phyloP scores from a whole-genome alignment of 2,329 filamentous ascomycete genomes.

The Clarireedia hainanense region DNA sequence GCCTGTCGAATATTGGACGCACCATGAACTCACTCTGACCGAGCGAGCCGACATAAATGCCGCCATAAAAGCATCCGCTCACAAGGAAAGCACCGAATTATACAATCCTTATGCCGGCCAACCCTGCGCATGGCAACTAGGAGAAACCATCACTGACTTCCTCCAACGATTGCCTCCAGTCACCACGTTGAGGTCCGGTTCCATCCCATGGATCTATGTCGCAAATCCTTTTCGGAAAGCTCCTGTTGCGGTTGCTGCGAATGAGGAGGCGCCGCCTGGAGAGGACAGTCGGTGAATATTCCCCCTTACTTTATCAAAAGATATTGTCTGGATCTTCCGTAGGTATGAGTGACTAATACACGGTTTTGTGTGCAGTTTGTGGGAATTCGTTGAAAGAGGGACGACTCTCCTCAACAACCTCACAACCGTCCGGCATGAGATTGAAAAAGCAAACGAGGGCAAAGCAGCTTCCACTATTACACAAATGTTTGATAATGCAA shows the following conservation, averaged over 20 bases:
- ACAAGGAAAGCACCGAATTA: conserved; percentile 20
- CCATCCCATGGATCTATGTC: conserved; percentile 64
- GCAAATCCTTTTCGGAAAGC: conserved; percentile 48
- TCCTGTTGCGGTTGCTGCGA: conserved; percentile 18
- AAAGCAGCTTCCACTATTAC: conserved; percentile 15
- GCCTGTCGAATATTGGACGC: conserved; percentile 40
- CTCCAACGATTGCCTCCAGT: conserved; percentile 60
- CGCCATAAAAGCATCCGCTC: conserved; percentile 10
- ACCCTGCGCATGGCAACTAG: conserved; percentile 49
- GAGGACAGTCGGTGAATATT: conserved; percentile 15
- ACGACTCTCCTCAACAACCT: conserved; percentile 28
- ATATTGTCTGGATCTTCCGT: not conserved
- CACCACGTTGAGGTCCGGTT: conserved; percentile 39
- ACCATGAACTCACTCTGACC: conserved; percentile 28
- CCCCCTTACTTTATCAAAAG: not conserved
- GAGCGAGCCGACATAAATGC: conserved; percentile 28
- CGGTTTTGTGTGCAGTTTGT: not conserved
- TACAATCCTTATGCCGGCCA: conserved; percentile 54
- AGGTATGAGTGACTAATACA: not conserved
- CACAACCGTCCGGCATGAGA: conserved; percentile 35
- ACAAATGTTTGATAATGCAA: conserved; percentile 23
- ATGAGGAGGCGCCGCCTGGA: conserved; percentile 20
- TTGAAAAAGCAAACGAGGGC: conserved; percentile 37
- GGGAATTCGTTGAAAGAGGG: conserved; percentile 15
- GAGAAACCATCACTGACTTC: conserved; percentile 58